Percentiles rank a stretch among this genome's conserved stretches.
phyloP scores from a whole-genome alignment of 345 rosid species.

The Odontarrhena argentea region DNA sequence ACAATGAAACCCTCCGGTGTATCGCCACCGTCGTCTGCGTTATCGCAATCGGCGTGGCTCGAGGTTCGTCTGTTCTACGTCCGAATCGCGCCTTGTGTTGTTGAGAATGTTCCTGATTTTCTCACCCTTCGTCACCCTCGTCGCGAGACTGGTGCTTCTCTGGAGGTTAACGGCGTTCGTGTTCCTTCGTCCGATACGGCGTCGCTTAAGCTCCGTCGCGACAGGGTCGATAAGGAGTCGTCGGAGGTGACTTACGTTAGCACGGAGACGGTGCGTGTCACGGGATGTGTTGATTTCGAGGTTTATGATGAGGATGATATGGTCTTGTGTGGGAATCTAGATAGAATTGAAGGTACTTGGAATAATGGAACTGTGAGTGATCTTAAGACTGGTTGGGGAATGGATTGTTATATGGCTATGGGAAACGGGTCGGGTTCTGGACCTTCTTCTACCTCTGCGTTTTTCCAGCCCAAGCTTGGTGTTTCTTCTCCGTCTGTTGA shows the following conservation, averaged over 20 bases:
- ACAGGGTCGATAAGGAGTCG: slow-evolving; percentile 65
- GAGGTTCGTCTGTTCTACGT: slow-evolving; percentile 90
- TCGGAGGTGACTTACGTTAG: slow-evolving; percentile 86
- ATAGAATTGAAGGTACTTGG: slow-evolving; percentile 74
- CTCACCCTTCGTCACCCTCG: slow-evolving; percentile 73
- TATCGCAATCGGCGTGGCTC: slow-evolving; percentile 61
- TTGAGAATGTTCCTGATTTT: slow-evolving; percentile 63
- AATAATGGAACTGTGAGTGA: slow-evolving; percentile 48
- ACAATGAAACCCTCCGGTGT: slow-evolving; percentile 39
- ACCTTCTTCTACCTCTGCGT: slow-evolving; percentile 36
- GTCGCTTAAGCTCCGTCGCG: slow-evolving; percentile 67
- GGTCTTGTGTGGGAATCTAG: slow-evolving; percentile 77
- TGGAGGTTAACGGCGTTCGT: slow-evolving; percentile 74
- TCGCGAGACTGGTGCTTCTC: slow-evolving; percentile 71
- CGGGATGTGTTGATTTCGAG: slow-evolving; percentile 83
- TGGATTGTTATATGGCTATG: slow-evolving; percentile 72
- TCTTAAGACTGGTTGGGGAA: slow-evolving; percentile 70
- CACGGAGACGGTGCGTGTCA: slow-evolving; percentile 78
- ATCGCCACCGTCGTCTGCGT: slow-evolving; percentile 40
- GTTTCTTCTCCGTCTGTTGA: slow-evolving; percentile 71
- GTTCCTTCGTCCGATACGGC: slow-evolving; percentile 67
- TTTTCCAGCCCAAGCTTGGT: slow-evolving; percentile 63
- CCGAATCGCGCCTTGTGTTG: slow-evolving; percentile 63
- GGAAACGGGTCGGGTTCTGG: slow-evolving; percentile 45
- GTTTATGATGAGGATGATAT: slow-evolving; percentile 58